Base-by-base conservation (phyloP, 768 basidiomycete species). In the Cyclocybe cylindracea region DNA sequence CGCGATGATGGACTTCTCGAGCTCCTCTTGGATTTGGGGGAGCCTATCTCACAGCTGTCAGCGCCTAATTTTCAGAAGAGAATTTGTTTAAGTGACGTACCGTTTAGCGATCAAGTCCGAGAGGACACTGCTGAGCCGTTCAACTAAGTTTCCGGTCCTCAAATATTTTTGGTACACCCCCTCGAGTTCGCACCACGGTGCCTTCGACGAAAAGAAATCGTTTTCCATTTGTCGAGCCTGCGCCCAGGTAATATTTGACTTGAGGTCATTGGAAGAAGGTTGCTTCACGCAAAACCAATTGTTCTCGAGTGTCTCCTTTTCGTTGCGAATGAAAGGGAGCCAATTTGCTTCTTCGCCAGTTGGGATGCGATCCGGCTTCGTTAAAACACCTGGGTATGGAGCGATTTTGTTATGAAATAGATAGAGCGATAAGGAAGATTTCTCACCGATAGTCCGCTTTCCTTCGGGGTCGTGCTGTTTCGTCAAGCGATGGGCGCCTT, bases 401-500 rank as follows among this genome's bases (percentile, higher is more conserved):
- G 10, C 33, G 8, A 11, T n/a, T 32, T 39, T 37, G 31, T 44
- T 9, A 34, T 33, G 9, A 29, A 29, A 16, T n/a, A 33, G 16
- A 3, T 33, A 33, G 8, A 29, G 11, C 11, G 16, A 14, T 39
- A 16, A 16, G 16, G n/a, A 16, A 7, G 4, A 35, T 1, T 11
- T 55, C 78, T 14, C 53, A 87, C 89, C 88, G 11, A 91, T 85
- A 0, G 88, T 91, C 4, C 87, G 76, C 44, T 75, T 76, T 0
- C 89, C 87, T 1, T 79, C 68, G 0, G 83, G 80, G 54, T 91
- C 88, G 43, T 78, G 68, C 10, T 69, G 44, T 58, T 83, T 85
- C 0, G 86, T 82, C 0, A 91, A 69, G n/a, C 78, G 70, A 51
- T 86, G 83, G 0, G 89, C 89, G 0, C 84, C 85, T 63, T 91